A percentile compares a stretch with the other conserved stretches of the same genome.
phyloP scores from a whole-genome alignment of 2,329 filamentous ascomycete species.

The Aspergillus sp. region DNA sequence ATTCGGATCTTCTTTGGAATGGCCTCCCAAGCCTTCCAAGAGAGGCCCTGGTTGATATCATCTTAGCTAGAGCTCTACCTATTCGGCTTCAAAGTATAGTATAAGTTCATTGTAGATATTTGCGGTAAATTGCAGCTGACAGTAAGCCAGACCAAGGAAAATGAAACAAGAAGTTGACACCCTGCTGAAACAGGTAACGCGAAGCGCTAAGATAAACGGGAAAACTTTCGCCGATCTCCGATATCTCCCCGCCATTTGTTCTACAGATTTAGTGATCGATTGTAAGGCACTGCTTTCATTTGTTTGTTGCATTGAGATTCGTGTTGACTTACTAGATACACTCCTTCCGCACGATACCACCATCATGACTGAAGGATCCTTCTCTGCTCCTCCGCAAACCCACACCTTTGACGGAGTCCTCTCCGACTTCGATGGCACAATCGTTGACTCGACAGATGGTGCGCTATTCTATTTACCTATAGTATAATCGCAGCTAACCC shows the following conservation, averaged over 20 bases:
- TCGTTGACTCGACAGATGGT: slow-evolving; percentile 43
- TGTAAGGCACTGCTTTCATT: background rate
- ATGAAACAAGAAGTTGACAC: no score
- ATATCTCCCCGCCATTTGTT: background rate
- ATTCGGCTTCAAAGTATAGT: no score
- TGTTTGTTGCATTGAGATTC: background rate
- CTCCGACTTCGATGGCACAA: slow-evolving; percentile 45
- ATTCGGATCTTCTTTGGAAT: no score
- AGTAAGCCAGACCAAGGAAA: no score
- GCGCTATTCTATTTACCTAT: slow-evolving; percentile 5
- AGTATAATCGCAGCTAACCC: slow-evolving; percentile 15
- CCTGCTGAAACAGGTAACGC: no score
- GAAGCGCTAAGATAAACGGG: slow-evolving; percentile 33
- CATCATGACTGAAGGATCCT: slow-evolving; percentile 27
- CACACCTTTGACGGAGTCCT: slow-evolving; percentile 37
- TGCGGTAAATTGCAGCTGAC: no score
- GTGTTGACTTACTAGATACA: background rate
- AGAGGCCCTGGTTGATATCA: no score
- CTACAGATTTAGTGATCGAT: background rate
- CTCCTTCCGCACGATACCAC: slow-evolving; percentile 15
- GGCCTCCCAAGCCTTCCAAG: no score
- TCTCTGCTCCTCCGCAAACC: slow-evolving; percentile 34
- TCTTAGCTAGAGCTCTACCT: no score
- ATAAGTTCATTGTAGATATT: no score
- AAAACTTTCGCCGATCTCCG: slow-evolving; percentile 29